phyloP scores from a whole-genome alignment of 1,284 basidiomycete species.

The Peniophora sp. region DNA sequence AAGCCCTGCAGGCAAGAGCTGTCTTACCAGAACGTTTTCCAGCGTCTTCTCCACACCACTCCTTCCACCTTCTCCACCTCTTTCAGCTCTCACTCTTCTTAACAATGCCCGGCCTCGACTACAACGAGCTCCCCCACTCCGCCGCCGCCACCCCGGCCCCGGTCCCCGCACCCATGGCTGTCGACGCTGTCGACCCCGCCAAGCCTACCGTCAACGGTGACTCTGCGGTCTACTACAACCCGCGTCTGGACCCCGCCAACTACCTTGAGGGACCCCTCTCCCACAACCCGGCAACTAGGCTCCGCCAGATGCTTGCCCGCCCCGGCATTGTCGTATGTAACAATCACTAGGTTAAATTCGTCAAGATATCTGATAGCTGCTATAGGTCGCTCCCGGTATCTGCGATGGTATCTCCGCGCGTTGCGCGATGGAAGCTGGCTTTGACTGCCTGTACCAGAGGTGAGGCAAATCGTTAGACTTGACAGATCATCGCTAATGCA shows the following conservation, averaged over 20 bases:
- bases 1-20: no score
- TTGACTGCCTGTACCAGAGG: slow-evolving; percentile 69
- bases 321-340: slow-evolving; percentile 66
- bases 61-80: no score
- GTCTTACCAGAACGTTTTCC: no score
- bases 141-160: no score
- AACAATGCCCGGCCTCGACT: no score
- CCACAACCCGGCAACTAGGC: slow-evolving; percentile 57
- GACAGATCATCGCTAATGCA: not conserved
- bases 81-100: no score
- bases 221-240: slow-evolving; percentile 36
- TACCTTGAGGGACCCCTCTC: slow-evolving; percentile 64
- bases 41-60: no score
- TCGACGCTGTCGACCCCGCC: no score
- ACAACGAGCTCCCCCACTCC: no score
- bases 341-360: not conserved
- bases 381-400: slow-evolving; percentile 66
- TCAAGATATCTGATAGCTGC: not conserved
- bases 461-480: slow-evolving; percentile 11
- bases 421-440: slow-evolving; percentile 71
- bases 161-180: no score
- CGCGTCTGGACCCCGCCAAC: slow-evolving; percentile 60
- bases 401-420: slow-evolving; percentile 78
- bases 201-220: no score
- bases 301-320: slow-evolving; percentile 68